A percentile compares a stretch with the other conserved stretches of the same genome.
These are phyloP conservation scores for Acorus calamus DNA, from an alignment of 106 monocot species.

Conservation along the genomic window DNA sequence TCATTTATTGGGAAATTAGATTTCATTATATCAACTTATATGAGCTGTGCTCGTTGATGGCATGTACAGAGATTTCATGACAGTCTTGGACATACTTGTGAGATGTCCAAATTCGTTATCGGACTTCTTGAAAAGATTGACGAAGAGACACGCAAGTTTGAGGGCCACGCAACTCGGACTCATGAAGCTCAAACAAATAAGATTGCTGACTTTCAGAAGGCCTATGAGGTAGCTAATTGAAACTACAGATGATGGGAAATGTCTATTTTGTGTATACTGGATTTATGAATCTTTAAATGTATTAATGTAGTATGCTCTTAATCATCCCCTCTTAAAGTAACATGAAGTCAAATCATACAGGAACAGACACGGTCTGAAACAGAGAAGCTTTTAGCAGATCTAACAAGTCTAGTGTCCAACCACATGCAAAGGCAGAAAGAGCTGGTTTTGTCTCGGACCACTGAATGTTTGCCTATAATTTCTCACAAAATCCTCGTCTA, in stretches of 20 bases:
- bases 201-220: slow-evolving; percentile 61
- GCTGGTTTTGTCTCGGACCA: slow-evolving; percentile 31
- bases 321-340: no score
- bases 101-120: slow-evolving; percentile 45
- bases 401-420: slow-evolving; percentile 47
- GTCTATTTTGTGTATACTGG: no score
- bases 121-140: slow-evolving; percentile 44
- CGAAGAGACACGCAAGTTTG: slow-evolving; percentile 34
- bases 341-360: slow-evolving; percentile 19
- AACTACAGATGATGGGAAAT: no score
- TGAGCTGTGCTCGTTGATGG: neutral
- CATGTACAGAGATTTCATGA: slow-evolving; percentile 41
- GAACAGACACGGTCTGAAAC: slow-evolving; percentile 65
- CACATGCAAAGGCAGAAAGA: slow-evolving; percentile 67
- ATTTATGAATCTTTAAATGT: no score
- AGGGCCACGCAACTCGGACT: slow-evolving; percentile 25
- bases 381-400: slow-evolving; percentile 63
- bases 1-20: no score
- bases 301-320: no score
- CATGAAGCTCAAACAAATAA: slow-evolving; percentile 43
- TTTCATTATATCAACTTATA: neutral
- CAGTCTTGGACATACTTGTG: slow-evolving; percentile 39
- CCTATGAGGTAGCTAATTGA: slow-evolving; percentile 43
- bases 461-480: neutral
- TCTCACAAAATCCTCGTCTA: neutral